Evolutionary conservation across 352 stramenopile genomes (phyloP).

Genomic region (Sclerospora graminicola): DNA sequence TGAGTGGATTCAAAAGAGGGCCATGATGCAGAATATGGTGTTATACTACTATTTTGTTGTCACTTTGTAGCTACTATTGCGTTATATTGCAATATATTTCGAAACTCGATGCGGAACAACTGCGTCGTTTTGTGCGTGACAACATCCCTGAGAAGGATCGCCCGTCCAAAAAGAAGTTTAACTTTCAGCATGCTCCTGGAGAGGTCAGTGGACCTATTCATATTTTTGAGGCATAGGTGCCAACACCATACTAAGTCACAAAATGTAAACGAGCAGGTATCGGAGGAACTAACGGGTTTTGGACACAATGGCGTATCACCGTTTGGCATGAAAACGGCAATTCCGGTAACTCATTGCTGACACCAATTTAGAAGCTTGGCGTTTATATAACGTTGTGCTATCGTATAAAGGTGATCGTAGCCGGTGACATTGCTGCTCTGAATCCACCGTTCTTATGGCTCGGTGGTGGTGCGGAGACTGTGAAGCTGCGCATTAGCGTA

Average conservation of each 20-base stretch:
- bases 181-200: constrained; percentile 76
- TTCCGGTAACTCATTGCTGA: constrained; percentile 31
- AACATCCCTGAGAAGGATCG: constrained; percentile 41
- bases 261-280: constrained; percentile 20
- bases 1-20: constrained; percentile 7
- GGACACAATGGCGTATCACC: constrained; percentile 75
- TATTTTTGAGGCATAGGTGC: neutral
- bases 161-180: constrained; percentile 71
- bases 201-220: constrained; percentile 18
- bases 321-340: constrained; percentile 62
- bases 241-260: neutral
- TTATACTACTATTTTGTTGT: neutral
- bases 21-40: neutral
- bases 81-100: constrained; percentile 83
- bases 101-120: constrained; percentile 72
- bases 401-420: constrained; percentile 51
- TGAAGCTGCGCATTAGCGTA: constrained; percentile 73
- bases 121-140: constrained; percentile 69
- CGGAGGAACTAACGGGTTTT: constrained; percentile 73
- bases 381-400: neutral
- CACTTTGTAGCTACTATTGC: constrained; percentile 53
- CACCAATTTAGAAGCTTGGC: neutral
- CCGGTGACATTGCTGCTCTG: constrained; percentile 40
- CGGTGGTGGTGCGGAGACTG: constrained; percentile 56
- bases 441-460: constrained; percentile 64